phyloP scores from a whole-genome alignment of 192 early-diverging fungal genomes.

The Ambispora gerdemannii region DNA sequence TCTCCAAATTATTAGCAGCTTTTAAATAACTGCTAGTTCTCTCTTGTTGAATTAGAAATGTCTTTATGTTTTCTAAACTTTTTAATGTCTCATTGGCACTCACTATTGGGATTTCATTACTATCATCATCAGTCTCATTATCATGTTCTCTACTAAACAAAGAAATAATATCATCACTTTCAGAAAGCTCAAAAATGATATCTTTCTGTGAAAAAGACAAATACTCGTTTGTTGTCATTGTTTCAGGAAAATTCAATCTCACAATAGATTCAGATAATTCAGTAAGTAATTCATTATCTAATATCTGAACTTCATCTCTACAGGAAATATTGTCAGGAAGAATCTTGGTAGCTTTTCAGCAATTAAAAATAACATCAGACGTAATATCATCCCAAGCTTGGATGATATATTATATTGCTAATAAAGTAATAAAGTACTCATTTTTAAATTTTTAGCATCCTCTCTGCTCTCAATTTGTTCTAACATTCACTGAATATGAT shows the following conservation, averaged over 20 bases:
- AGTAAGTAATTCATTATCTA: background rate
- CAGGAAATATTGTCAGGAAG: background rate
- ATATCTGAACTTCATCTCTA: background rate
- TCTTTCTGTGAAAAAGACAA: constrained; percentile 12
- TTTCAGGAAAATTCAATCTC: background rate
- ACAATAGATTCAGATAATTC: background rate
- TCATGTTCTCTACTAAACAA: background rate
- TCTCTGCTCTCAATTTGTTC: background rate
- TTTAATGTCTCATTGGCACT: background rate
- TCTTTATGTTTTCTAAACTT: constrained; percentile 14
- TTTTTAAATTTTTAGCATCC: background rate
- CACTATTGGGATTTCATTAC: background rate
- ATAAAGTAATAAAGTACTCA: too few relatives aligned
- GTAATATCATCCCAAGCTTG: constrained; percentile 12
- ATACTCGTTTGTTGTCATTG: constrained; percentile 16
- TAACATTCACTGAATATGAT: constrained; percentile 18
- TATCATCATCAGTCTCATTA: background rate
- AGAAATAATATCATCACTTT: constrained; percentile 28
- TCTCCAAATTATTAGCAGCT: background rate
- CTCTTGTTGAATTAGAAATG: constrained; percentile 25
- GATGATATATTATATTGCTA: constrained; percentile 10
- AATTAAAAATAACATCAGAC: constrained; percentile 1
- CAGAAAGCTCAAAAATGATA: constrained; percentile 19
- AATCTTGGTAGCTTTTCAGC: constrained; percentile 2
- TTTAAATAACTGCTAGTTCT: constrained; percentile 8